Conservation (phyloP, 2,329 filamentous ascomycete species). For the Amauroascus niger region DNA sequence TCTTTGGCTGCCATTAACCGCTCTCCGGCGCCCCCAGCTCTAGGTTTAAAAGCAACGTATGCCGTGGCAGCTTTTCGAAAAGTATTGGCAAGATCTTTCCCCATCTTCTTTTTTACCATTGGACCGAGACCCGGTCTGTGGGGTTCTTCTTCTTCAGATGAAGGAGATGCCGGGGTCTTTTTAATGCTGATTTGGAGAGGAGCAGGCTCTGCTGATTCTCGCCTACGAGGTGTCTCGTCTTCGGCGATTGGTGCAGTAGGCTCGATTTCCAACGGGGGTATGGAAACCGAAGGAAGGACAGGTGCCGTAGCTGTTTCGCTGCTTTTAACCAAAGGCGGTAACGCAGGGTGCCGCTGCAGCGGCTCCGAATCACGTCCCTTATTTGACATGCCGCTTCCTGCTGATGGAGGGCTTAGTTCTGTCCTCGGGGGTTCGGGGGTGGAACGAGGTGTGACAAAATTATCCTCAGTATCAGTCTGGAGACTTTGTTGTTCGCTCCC, state of each 20-base stretch:
- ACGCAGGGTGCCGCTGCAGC: constrained; percentile 16
- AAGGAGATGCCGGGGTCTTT: background rate
- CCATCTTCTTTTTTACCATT: constrained; percentile 78
- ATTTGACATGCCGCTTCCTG: constrained; percentile 25
- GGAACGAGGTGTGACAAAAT: constrained; percentile 29
- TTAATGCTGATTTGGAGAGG: constrained; percentile 7
- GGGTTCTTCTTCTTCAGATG: constrained; percentile 37
- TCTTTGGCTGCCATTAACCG: constrained; percentile 56
- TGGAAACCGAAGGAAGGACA: constrained; percentile 1
- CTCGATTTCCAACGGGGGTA: background rate
- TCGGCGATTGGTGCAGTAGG: background rate
- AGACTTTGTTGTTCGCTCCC: constrained; percentile 25
- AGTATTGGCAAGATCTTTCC: constrained; percentile 61
- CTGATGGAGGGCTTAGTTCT: constrained; percentile 26
- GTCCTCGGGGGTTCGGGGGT: constrained; percentile 29
- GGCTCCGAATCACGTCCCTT: constrained; percentile 6
- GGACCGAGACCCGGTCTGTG: constrained; percentile 72
- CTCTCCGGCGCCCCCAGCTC: constrained; percentile 76
- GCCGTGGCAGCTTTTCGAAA: constrained; percentile 73
- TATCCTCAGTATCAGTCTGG: constrained; percentile 25
- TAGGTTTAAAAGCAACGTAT: constrained; percentile 68
- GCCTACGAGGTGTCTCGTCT: background rate
- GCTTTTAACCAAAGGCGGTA: constrained; percentile 5
- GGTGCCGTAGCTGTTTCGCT: background rate
- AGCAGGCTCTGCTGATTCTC: constrained; percentile 8